These are phyloP conservation scores for Sutorius eximius DNA, from an alignment of 1,284 basidiomycete genomes.

Conservation along the genomic window DNA sequence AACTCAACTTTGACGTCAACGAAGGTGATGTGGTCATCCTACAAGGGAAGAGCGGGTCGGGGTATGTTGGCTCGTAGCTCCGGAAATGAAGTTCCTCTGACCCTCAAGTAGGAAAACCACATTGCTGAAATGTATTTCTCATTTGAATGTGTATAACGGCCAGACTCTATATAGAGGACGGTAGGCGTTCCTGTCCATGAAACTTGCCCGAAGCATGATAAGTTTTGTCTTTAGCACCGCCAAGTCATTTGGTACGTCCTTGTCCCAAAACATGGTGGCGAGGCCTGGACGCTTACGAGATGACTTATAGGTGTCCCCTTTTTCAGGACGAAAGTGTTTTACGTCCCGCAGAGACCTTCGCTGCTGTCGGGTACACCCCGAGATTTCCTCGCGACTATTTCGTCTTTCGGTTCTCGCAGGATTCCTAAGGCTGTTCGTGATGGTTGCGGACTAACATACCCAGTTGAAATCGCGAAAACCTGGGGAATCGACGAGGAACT, in stretches of 20 bases:
- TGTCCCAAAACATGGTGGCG: background rate
- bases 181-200: conserved; percentile 37
- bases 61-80: conserved; percentile 39
- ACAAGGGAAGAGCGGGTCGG: conserved; percentile 72
- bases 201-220: background rate
- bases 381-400: conserved; percentile 64
- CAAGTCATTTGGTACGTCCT: conserved; percentile 49
- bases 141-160: conserved; percentile 73
- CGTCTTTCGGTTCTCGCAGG: conserved; percentile 55
- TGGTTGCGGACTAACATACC: conserved; percentile 37
- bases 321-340: conserved; percentile 76
- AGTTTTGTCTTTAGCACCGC: conserved; percentile 44
- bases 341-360: conserved; percentile 84
- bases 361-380: conserved; percentile 78
- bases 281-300: conserved; percentile 3
- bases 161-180: conserved; percentile 63
- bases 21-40: conserved; percentile 73
- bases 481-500: conserved; percentile 71
- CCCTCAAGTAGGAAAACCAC: conserved; percentile 64
- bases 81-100: background rate
- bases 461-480: conserved; percentile 55
- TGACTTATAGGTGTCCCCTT: conserved; percentile 59
- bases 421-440: conserved; percentile 23
- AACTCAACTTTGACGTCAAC: conserved; percentile 59
- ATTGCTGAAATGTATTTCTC: conserved; percentile 78